phyloP scores from a whole-genome alignment of 768 basidiomycete species.

The Psilocybe cubensis region DNA sequence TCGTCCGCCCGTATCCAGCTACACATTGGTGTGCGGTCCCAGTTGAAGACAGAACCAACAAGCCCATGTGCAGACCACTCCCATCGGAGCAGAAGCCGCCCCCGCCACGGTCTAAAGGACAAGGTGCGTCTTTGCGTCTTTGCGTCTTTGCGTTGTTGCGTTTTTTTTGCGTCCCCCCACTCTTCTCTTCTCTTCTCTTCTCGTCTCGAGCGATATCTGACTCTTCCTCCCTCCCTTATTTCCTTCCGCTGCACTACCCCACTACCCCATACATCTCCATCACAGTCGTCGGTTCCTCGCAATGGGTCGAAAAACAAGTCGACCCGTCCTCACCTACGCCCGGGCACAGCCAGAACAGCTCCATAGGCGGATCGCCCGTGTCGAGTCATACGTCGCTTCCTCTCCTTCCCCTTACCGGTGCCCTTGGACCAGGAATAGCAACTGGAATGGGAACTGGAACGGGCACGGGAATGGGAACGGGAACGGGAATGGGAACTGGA shows the following conservation, averaged over 20 bases:
- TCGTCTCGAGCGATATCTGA: background rate
- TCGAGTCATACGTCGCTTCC: background rate
- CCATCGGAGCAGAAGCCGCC: conserved; percentile 39
- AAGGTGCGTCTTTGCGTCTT: conserved; percentile 30
- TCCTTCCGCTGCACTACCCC: too few relatives aligned
- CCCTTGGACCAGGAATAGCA: too few relatives aligned
- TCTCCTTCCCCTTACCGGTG: background rate
- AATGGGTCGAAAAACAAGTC: conserved; percentile 33
- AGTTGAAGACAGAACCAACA: conserved; percentile 45
- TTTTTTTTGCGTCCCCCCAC: too few relatives aligned
- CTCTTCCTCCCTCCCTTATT: too few relatives aligned
- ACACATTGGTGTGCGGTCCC: conserved; percentile 45
- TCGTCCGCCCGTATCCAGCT: conserved; percentile 43
- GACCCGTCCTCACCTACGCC: conserved; percentile 12
- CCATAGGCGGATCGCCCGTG: background rate
- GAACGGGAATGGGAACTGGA: too few relatives aligned
- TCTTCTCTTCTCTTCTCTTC: background rate
- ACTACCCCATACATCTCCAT: too few relatives aligned
- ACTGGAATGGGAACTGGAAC: too few relatives aligned
- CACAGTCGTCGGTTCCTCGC: conserved; percentile 43
- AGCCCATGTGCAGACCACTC: conserved; percentile 46
- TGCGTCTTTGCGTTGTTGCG: too few relatives aligned
- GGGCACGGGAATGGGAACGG: too few relatives aligned
- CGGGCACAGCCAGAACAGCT: conserved; percentile 21
- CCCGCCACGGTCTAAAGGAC: conserved; percentile 30